A percentile compares a stretch with the other conserved stretches of the same genome.
phyloP scores from a whole-genome alignment of 768 basidiomycete genomes.

The Cystofilobasidium bisporidii region DNA sequence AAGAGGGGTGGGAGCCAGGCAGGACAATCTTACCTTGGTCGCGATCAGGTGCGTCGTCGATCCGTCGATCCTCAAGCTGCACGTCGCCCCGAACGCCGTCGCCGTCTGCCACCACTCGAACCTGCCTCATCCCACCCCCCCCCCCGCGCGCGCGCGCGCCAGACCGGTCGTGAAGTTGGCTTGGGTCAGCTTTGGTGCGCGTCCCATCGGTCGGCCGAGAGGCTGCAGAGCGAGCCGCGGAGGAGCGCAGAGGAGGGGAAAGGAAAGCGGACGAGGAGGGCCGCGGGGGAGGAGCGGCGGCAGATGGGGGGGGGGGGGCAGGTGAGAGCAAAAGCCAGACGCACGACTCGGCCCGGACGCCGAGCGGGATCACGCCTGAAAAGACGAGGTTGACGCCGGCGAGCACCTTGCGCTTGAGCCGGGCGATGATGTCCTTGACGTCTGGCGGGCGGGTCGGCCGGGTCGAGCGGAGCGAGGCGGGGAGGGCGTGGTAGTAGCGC shows the following conservation, averaged over 20 bases:
- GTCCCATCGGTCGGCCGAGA: no score
- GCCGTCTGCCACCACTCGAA: conserved; percentile 77
- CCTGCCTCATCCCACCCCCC: no score
- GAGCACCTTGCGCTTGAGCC: conserved; percentile 65
- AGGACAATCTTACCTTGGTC: conserved; percentile 77
- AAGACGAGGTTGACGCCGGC: conserved; percentile 74
- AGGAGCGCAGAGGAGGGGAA: not conserved
- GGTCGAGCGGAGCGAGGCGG: not conserved
- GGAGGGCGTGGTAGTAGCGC: conserved; percentile 57
- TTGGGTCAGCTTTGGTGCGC: no score
- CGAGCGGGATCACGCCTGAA: conserved; percentile 89
- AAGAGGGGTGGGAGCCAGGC: no score
- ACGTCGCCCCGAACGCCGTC: conserved; percentile 75
- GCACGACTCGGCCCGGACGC: conserved; percentile 61
- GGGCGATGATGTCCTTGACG: conserved; percentile 79
- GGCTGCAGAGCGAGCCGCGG: not conserved
- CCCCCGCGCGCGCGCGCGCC: no score
- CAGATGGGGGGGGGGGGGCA: conserved; percentile 4
- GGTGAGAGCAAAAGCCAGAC: not conserved
- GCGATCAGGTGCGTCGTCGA: conserved; percentile 84
- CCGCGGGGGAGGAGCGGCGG: not conserved
- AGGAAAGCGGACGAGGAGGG: not conserved
- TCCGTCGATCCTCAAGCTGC: conserved; percentile 56
- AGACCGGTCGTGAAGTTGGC: no score
- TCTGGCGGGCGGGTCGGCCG: conserved; percentile 42